Conservation (phyloP, 805 yeast species). For the Wickerhamiella parazyma region DNA sequence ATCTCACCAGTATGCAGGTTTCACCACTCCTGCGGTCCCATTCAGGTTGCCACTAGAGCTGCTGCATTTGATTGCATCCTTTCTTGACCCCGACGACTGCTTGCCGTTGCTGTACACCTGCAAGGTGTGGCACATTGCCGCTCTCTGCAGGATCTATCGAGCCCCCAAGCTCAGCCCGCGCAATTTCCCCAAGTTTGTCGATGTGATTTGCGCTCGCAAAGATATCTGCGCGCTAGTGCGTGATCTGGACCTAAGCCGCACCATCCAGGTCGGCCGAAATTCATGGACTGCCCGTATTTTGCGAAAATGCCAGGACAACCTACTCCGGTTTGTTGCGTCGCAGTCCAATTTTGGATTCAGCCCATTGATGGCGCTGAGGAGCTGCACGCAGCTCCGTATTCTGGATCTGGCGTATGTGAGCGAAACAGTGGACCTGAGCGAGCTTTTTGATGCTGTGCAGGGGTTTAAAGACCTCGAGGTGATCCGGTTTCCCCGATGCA, state of each 20-base stretch:
- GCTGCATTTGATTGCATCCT: conserved; percentile 29
- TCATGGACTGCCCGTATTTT: conserved; percentile 74
- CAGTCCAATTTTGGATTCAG: conserved; percentile 90
- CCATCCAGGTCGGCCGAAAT: conserved; percentile 83
- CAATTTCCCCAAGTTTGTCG: conserved; percentile 64
- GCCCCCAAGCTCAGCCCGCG: conserved; percentile 49
- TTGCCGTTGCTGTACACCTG: conserved; percentile 43
- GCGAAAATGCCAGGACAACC: conserved; percentile 54
- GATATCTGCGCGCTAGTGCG: conserved; percentile 46
- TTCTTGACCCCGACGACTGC: conserved; percentile 22
- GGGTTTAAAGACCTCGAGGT: conserved; percentile 51
- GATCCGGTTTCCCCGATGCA: conserved; percentile 78
- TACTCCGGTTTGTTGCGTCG: conserved; percentile 72
- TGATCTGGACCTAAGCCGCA: conserved; percentile 57
- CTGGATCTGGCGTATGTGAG: conserved; percentile 77
- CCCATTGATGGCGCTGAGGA: conserved; percentile 67
- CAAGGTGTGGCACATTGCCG: conserved; percentile 43
- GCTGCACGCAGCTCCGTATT: conserved; percentile 48
- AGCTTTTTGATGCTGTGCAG: conserved; percentile 61
- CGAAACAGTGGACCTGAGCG: conserved; percentile 74
- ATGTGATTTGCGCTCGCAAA: conserved; percentile 35
- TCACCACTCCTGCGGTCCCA: conserved; percentile 7
- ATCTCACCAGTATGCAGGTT: neutral
- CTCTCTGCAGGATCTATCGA: conserved; percentile 51
- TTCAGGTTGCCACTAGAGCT: conserved; percentile 38